Percentiles rank a stretch among this genome's conserved stretches.
Conservation (phyloP, 2,329 filamentous ascomycete genomes). For the Aspergillus texensis region DNA sequence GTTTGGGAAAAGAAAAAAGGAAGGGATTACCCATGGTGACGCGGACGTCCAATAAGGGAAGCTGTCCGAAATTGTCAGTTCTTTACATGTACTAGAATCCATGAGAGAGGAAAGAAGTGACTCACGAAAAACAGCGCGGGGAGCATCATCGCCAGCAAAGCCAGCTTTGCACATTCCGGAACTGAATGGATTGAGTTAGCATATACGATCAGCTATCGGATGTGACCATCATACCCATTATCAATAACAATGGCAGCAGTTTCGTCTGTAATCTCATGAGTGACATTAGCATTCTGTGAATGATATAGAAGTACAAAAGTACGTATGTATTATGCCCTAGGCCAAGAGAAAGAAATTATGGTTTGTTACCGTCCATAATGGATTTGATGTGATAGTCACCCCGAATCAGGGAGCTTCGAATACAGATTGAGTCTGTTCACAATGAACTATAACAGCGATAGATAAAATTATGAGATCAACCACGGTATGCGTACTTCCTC, state of each 20-base stretch:
- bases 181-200: constrained; percentile 55
- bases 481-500: neutral
- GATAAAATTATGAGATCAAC: neutral
- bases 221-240: neutral
- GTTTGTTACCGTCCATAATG: neutral
- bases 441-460: neutral
- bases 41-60: constrained; percentile 98
- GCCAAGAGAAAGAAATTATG: neutral
- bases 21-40: constrained; percentile 89
- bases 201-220: neutral
- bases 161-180: constrained; percentile 99
- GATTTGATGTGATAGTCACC: too few relatives aligned
- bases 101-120: constrained; percentile 47
- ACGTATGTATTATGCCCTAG: neutral
- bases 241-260: neutral
- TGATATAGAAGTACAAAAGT: neutral
- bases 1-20: neutral
- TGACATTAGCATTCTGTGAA: neutral
- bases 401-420: neutral
- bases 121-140: constrained; percentile 99
- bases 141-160: constrained; percentile 99
- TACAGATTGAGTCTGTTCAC: neutral
- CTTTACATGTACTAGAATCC: constrained; percentile 9
- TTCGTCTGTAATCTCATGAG: neutral
- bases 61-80: constrained; percentile 56